Base-by-base conservation (phyloP, 2,329 filamentous ascomycete genomes). In the Xylariaceae sp. region DNA sequence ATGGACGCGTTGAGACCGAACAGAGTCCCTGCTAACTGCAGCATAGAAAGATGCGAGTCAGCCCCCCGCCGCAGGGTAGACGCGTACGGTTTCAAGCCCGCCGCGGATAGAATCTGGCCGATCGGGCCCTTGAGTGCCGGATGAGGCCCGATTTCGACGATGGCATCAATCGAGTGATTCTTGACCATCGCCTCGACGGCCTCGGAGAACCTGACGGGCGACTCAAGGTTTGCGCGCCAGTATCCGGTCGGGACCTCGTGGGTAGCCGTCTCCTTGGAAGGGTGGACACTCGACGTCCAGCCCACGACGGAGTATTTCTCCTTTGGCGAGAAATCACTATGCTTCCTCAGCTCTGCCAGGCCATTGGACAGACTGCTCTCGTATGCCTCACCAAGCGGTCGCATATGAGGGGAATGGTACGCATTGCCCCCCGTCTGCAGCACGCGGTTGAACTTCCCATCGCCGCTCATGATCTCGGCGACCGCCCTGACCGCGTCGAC, bases 361-460 rank as follows among this genome's bases (percentile, higher is more conserved):
- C 19, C 29, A 2, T 18, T 9, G 5, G 23, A 18, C 7, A 40
- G 25, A 13, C 26, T 17, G 2, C 19, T 21, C 1, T 24, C 26
- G 17, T 40, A 43, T 5, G 22, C 10, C 5, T 22, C 2, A 3
- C 38, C 40, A 2, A 35, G 12, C 1, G 10, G 4, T 2, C 24
- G 6, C 52, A 55, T 55, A 29, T 55, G 45, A 18, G 47, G 44
- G 1, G 49, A 55, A 23, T 57, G 53, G 16, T 56, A 56, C 2
- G 51, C 54, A 10, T 34, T 43, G 7, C 44, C 42, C 12, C 43
- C 42, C 0, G 49, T 53, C 19, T 37, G 33, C 2, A 53, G 40
- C 7, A 33, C 3, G 1, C 53, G 39, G 7, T 42, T 40, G 27
- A 55, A 55, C 2, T 49, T 33, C 0, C 40, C 38, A 3, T 46